These are phyloP conservation scores for Lachancea sp. DNA, from an alignment of 805 yeast genomes.

Conservation along the genomic window DNA sequence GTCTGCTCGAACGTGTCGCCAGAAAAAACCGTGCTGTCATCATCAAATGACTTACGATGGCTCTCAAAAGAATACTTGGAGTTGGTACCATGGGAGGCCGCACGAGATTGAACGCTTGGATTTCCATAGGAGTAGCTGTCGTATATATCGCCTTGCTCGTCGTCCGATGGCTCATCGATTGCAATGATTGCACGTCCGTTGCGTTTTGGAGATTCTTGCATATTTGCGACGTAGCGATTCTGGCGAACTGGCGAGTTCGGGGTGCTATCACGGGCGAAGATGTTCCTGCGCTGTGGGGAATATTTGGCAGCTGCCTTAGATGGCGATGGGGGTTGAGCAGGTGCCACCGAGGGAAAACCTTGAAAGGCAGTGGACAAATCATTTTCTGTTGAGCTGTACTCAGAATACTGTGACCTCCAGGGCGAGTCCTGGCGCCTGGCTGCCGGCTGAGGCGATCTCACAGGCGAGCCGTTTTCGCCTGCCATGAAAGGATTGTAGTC, in stretches of 20 bases:
- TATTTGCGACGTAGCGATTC: constrained; percentile 56
- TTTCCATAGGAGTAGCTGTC: constrained; percentile 5
- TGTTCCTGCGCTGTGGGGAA: constrained; percentile 36
- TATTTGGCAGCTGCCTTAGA: constrained; percentile 35
- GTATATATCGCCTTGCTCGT: constrained; percentile 11
- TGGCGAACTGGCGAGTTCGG: constrained; percentile 35
- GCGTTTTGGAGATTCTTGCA: constrained; percentile 67
- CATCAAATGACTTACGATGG: constrained; percentile 50
- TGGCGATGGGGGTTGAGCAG: constrained; percentile 34
- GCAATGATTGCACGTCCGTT: constrained; percentile 45
- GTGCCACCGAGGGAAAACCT: constrained; percentile 25
- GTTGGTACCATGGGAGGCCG: constrained; percentile 39
- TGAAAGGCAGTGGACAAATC: constrained; percentile 28
- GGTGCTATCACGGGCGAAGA: constrained; percentile 29
- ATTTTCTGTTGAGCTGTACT: constrained; percentile 11
- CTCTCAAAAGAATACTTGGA: constrained; percentile 57
- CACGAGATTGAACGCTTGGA: constrained; percentile 17
- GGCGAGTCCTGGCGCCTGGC: constrained; percentile 23
- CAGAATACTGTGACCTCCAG: constrained; percentile 23
- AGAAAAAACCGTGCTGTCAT: constrained; percentile 28
- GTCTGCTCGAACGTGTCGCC: constrained; percentile 33
- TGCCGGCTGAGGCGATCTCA: constrained; percentile 23
- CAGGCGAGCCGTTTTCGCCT: constrained; percentile 26
- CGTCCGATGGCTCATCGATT: constrained; percentile 31
- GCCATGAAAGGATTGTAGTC: constrained; percentile 32